phyloP scores from a whole-genome alignment of 805 yeast genomes.

The Vanderwaltozyma polyspora region DNA sequence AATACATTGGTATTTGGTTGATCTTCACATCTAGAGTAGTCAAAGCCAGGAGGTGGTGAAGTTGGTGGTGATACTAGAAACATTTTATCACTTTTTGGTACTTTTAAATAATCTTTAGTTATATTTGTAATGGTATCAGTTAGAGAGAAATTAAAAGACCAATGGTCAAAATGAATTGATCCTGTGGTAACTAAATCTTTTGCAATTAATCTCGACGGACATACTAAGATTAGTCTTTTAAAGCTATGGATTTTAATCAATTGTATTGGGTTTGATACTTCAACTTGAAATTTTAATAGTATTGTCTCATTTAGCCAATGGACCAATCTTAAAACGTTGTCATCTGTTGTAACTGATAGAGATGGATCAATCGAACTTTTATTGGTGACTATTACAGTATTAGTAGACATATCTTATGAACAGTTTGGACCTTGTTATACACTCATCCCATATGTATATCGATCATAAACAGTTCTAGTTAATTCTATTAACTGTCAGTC shows the following conservation, averaged over 20 bases:
- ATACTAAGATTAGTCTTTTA: conserved; percentile 15
- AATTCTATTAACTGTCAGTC: too few relatives aligned
- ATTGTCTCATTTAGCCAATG: conserved; percentile 14
- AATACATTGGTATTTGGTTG: conserved; percentile 17
- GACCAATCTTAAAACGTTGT: conserved; percentile 6
- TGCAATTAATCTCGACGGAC: conserved; percentile 8
- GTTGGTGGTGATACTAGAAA: conserved; percentile 34
- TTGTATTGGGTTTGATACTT: conserved; percentile 14
- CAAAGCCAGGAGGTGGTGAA: conserved; percentile 33
- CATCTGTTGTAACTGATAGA: neutral
- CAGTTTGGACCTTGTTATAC: too few relatives aligned
- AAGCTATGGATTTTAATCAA: conserved; percentile 14
- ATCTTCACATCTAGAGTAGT: conserved; percentile 29
- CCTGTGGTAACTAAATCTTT: conserved; percentile 1
- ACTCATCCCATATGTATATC: too few relatives aligned
- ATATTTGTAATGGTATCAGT: conserved; percentile 4
- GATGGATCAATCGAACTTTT: neutral
- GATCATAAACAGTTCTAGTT: too few relatives aligned
- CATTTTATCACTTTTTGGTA: conserved; percentile 27
- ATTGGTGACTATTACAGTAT: conserved; percentile 2
- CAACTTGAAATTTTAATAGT: conserved; percentile 7
- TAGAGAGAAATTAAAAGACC: conserved; percentile 11
- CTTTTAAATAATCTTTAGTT: conserved; percentile 17
- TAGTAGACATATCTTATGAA: conserved; percentile 2
- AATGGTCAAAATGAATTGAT: neutral